These are phyloP conservation scores for Dendrobium nobile DNA, from an alignment of 106 monocot species.

Conservation along the genomic window DNA sequence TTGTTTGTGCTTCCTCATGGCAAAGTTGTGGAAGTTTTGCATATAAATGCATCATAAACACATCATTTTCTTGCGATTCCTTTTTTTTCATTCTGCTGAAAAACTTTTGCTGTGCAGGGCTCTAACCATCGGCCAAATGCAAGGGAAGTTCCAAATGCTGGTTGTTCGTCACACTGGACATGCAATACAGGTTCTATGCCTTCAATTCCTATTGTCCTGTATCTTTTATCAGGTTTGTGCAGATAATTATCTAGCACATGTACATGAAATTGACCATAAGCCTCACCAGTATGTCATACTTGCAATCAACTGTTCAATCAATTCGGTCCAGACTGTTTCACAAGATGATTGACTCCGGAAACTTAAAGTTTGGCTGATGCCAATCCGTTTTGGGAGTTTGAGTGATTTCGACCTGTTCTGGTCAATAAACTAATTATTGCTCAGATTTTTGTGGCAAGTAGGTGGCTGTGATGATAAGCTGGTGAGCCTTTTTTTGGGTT, in stretches of 20 bases:
- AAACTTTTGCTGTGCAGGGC: slow-evolving; percentile 35
- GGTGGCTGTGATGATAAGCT: background rate
- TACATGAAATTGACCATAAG: background rate
- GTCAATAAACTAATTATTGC: background rate
- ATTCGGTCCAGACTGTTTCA: background rate
- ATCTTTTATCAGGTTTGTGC: background rate
- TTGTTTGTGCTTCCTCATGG: background rate
- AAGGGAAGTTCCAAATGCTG: slow-evolving; percentile 96
- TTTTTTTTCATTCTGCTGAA: background rate
- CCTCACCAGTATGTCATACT: background rate
- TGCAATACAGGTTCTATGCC: slow-evolving; percentile 78
- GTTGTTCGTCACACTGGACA: slow-evolving; percentile 89
- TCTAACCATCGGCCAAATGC: slow-evolving; percentile 99
- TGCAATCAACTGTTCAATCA: background rate
- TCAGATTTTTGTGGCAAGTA: background rate
- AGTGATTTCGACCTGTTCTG: background rate
- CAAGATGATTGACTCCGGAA: background rate
- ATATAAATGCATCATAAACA: background rate
- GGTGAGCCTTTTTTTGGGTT: background rate
- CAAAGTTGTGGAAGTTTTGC: background rate
- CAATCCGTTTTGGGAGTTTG: background rate
- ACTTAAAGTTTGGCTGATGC: background rate
- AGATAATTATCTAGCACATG: background rate
- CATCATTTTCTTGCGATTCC: background rate
- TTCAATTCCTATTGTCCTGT: background rate